Base-by-base conservation (phyloP, 177 flowering plant genomes). In the Tripterygium wilfordii region DNA sequence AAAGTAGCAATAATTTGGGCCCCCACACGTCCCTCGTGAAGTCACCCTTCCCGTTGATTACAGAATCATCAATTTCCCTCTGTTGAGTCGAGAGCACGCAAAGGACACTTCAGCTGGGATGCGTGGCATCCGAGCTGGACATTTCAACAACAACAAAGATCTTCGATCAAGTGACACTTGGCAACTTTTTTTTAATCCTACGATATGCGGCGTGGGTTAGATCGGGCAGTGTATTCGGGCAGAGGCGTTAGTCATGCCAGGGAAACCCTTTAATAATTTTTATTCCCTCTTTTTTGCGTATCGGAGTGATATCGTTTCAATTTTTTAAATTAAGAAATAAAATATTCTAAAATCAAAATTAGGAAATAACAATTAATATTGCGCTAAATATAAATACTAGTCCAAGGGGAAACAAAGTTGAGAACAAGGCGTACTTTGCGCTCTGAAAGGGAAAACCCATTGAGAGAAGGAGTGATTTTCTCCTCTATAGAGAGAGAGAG, bases 51-150 rank as follows among this genome's bases (percentile, higher is more conserved):
- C 37, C 47, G 36, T 55, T 15, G 8, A 27, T 48, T 28, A 22
- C n/a, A 23, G 51, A n/a, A 51, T 28, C 35, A 22, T 8, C 19
- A 28, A 30, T 10, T n/a, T n/a, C n/a, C n/a, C n/a, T 25, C 42
- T 10, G 1, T 61, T 35, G 72, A 63, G 67, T 67, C 46, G 40
- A 51, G 16, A 1, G 41, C 68, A 67, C 49, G 67, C 67, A 67
- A 67, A 50, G 61, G 15, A 17, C 17, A 14, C 4, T 7, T 16
- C 3, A 9, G 12, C 16, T 2, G 25, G 17, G n/a, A 36, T n/a
- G 57, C 47, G 48, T 58, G 67, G 61, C 64, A 27, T 61, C 74
- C 56, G 4, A 61, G 53, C 51, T 66, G 75, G 70, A 48, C 43
- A 9, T 16, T 3, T 2, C 23, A 45, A 41, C 62, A 16, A 41